Conservation (phyloP, 306 rosid genomes). For the Sicyos baderoa region DNA sequence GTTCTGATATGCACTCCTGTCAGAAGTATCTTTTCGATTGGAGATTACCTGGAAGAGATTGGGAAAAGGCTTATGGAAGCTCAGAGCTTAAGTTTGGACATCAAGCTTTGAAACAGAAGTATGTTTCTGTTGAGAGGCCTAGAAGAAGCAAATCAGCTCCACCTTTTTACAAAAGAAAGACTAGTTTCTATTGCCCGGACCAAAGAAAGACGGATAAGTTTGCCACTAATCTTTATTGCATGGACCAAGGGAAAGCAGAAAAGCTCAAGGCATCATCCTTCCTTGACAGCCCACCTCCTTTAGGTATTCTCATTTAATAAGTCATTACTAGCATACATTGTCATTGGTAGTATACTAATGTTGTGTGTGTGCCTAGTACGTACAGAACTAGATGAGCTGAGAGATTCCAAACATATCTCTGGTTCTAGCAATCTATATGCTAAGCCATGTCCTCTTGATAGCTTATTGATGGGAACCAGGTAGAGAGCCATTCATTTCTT, state of each 20-base stretch:
- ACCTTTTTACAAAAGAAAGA: slow-evolving; percentile 56
- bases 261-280: slow-evolving; percentile 27
- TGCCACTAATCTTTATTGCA: slow-evolving; percentile 37
- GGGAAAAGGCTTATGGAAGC: slow-evolving; percentile 21
- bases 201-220: slow-evolving; percentile 32
- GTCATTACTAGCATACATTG: slow-evolving; percentile 13
- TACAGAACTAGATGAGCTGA: slow-evolving; percentile 38
- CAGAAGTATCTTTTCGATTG: slow-evolving; percentile 32
- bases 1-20: slow-evolving; percentile 28
- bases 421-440: slow-evolving; percentile 15
- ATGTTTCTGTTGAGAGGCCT: slow-evolving; percentile 30
- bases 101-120: slow-evolving; percentile 27
- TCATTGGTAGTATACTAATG: slow-evolving; percentile 15
- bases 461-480: slow-evolving; percentile 35
- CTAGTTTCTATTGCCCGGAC: slow-evolving; percentile 42
- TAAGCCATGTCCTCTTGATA: slow-evolving; percentile 26
- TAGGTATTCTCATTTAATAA: slow-evolving; percentile 35
- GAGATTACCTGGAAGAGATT: slow-evolving; percentile 26
- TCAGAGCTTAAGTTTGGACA: slow-evolving; percentile 23
- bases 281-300: slow-evolving; percentile 26
- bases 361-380: slow-evolving; percentile 14
- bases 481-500: slow-evolving; percentile 25
- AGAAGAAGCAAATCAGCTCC: slow-evolving; percentile 79
- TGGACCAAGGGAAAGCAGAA: slow-evolving; percentile 25
- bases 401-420: slow-evolving; percentile 28